Evolutionary conservation across 352 stramenopile species (phyloP).

Genomic region (Pythium angustatum): DNA sequence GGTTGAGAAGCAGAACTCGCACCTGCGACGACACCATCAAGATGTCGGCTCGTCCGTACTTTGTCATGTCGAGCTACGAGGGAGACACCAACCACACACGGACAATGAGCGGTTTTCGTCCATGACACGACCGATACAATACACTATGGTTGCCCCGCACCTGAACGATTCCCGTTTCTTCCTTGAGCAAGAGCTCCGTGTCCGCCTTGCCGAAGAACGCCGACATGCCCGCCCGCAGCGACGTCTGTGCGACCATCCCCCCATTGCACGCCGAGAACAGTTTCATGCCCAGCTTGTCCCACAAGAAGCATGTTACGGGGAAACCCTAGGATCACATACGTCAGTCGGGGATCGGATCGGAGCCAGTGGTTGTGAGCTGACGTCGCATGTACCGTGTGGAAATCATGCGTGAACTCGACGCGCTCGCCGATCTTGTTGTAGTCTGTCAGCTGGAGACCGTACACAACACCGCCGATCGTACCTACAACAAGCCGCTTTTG

Average conservation of each 20-base stretch:
- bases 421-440: conserved; percentile 89
- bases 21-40: conserved; percentile 85
- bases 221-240: conserved; percentile 76
- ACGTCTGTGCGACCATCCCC: conserved; percentile 75
- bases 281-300: conserved; percentile 63
- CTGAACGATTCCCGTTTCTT: conserved; percentile 86
- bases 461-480: conserved; percentile 76
- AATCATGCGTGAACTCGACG: conserved; percentile 87
- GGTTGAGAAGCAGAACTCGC: conserved; percentile 75
- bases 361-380: too few species aligned
- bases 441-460: conserved; percentile 77
- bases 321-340: conserved; percentile 52
- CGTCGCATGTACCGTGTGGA: conserved; percentile 70
- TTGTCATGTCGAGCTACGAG: conserved; percentile 61
- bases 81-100: background rate
- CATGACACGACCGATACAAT: too few species aligned
- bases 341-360: too few species aligned
- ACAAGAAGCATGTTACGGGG: conserved; percentile 79
- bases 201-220: conserved; percentile 81
- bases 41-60: conserved; percentile 55
- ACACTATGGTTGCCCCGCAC: too few species aligned
- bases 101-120: too few species aligned
- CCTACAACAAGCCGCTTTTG: conserved; percentile 83
- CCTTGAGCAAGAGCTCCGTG: conserved; percentile 83
- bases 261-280: conserved; percentile 85